Conservation (phyloP, 331 rosid species). For the Malus hybrid region DNA sequence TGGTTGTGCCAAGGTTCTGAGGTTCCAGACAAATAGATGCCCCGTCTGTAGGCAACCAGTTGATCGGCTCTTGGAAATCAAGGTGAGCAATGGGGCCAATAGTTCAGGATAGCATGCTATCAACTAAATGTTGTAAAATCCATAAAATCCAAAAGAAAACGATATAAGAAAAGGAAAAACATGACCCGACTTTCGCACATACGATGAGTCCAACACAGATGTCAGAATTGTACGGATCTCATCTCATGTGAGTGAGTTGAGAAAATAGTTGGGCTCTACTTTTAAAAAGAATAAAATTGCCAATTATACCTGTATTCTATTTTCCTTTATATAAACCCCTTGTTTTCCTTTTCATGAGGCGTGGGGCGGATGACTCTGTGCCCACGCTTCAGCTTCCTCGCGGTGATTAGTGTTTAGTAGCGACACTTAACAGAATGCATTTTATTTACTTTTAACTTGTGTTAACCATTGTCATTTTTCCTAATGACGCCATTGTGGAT, state of each 20-base stretch:
- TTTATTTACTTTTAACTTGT: background rate
- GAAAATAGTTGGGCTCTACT: background rate
- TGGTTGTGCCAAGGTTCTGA: constrained; percentile 40
- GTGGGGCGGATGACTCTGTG: background rate
- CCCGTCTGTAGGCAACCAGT: constrained; percentile 48
- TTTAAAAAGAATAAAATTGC: background rate
- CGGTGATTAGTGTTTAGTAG: background rate
- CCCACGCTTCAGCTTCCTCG: background rate
- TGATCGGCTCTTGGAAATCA: constrained; percentile 41
- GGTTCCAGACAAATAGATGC: constrained; percentile 33
- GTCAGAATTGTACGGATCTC: background rate
- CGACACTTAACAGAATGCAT: too few relatives aligned
- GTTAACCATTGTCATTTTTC: background rate
- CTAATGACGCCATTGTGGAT: background rate
- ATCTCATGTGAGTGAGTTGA: background rate
- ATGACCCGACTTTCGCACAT: background rate
- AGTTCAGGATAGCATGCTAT: constrained; percentile 1
- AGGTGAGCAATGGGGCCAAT: constrained; percentile 21
- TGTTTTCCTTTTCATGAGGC: background rate
- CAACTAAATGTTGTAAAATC: background rate
- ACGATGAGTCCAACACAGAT: background rate
- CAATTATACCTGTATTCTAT: background rate
- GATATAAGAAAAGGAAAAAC: background rate
- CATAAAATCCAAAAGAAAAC: background rate
- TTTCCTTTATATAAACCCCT: background rate